These are phyloP conservation scores for Populus alba DNA, from an alignment of 345 rosid genomes.

Conservation along the genomic window DNA sequence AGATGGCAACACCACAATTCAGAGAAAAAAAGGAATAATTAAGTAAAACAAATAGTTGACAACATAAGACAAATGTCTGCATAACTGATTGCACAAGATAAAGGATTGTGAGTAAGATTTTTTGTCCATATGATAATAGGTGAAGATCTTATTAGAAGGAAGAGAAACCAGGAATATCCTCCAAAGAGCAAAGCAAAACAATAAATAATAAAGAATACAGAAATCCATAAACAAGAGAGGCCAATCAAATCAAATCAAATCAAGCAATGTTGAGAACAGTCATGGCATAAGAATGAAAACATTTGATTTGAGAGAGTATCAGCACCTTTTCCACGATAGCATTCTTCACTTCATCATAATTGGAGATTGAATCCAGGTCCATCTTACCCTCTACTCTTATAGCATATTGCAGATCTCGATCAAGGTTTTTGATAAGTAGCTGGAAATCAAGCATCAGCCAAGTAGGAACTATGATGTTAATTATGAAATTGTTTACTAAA, in stretches of 20 bases:
- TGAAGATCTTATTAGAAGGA: no score
- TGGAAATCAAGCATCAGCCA: slow-evolving; percentile 45
- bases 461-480: slow-evolving; percentile 1
- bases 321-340: slow-evolving; percentile 71
- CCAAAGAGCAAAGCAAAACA: background rate
- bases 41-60: background rate
- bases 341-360: slow-evolving; percentile 86
- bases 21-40: background rate
- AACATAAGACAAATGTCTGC: background rate
- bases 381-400: slow-evolving; percentile 90
- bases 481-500: background rate
- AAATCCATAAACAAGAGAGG: slow-evolving; percentile 6
- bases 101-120: no score
- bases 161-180: no score
- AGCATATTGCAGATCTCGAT: slow-evolving; percentile 92
- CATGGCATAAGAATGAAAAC: slow-evolving; percentile 1
- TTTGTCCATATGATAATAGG: no score
- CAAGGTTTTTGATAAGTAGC: slow-evolving; percentile 86
- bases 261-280: background rate
- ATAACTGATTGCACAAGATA: background rate
- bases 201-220: background rate
- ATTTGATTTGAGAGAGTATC: background rate
- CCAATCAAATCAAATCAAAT: background rate
- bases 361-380: slow-evolving; percentile 74
- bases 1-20: background rate